These are phyloP conservation scores for Fusarium sp. DNA, from an alignment of 2,329 filamentous ascomycete species.

Conservation along the genomic window DNA sequence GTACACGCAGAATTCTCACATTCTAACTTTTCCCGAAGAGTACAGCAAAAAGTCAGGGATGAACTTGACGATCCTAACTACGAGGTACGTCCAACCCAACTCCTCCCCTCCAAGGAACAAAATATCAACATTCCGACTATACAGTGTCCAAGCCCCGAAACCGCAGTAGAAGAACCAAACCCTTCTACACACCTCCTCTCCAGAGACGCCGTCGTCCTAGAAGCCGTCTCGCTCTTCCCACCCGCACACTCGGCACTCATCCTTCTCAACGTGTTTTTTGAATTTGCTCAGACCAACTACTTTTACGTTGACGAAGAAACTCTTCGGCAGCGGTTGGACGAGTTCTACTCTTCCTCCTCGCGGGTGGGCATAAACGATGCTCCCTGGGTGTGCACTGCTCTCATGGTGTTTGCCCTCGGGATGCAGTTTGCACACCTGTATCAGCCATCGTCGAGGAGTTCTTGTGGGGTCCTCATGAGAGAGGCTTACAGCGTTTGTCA, in stretches of 20 bases:
- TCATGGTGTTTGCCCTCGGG: conserved; percentile 39
- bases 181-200: conserved; percentile 11
- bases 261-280: conserved; percentile 36
- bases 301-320: conserved; percentile 36
- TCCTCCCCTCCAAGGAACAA: no score
- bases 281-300: conserved; percentile 38
- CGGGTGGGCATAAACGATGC: conserved; percentile 11
- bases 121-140: not conserved
- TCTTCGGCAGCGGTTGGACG: conserved; percentile 21
- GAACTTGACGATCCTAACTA: not conserved
- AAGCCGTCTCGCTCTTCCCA: conserved; percentile 30
- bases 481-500: conserved; percentile 22
- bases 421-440: conserved; percentile 33
- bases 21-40: conserved; percentile 15
- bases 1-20: conserved; percentile 25
- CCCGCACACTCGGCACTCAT: conserved; percentile 16
- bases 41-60: conserved; percentile 21
- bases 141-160: conserved; percentile 4
- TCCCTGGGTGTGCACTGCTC: conserved; percentile 32
- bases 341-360: conserved; percentile 23
- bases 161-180: not conserved
- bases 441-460: not conserved
- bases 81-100: conserved; percentile 3
- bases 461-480: not conserved
- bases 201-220: conserved; percentile 16